These are phyloP conservation scores for Lactarius akahatsu DNA, from an alignment of 768 basidiomycete genomes.

Conservation along the genomic window DNA sequence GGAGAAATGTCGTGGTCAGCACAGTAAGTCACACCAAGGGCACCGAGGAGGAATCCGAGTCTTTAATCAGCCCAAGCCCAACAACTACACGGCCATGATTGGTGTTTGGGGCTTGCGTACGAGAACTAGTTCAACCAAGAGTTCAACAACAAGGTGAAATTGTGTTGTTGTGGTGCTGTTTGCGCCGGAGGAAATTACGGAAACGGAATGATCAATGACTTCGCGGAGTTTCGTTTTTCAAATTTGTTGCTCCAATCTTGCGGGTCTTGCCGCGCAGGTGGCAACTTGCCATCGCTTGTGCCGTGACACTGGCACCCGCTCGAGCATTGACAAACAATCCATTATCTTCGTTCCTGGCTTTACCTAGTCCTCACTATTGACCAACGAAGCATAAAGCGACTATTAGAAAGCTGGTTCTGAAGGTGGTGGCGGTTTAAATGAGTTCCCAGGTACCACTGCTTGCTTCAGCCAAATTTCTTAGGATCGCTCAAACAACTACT, in stretches of 20 bases:
- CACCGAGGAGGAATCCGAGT: background rate
- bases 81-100: background rate
- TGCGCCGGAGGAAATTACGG: background rate
- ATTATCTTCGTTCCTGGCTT: background rate
- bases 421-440: background rate
- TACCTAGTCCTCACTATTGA: background rate
- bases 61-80: background rate
- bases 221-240: constrained; percentile 1
- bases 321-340: background rate
- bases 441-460: background rate
- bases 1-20: background rate
- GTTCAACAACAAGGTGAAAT: background rate
- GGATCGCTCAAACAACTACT: background rate
- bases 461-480: background rate
- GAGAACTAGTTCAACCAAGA: background rate
- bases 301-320: too few species aligned
- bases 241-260: background rate
- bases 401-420: background rate
- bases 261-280: background rate
- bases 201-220: background rate
- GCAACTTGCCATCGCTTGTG: background rate
- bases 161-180: background rate
- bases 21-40: background rate
- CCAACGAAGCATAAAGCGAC: background rate
- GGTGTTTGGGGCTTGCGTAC: background rate